phyloP scores from a whole-genome alignment of 148 eudicot species.

The Arctostaphylos glauca region DNA sequence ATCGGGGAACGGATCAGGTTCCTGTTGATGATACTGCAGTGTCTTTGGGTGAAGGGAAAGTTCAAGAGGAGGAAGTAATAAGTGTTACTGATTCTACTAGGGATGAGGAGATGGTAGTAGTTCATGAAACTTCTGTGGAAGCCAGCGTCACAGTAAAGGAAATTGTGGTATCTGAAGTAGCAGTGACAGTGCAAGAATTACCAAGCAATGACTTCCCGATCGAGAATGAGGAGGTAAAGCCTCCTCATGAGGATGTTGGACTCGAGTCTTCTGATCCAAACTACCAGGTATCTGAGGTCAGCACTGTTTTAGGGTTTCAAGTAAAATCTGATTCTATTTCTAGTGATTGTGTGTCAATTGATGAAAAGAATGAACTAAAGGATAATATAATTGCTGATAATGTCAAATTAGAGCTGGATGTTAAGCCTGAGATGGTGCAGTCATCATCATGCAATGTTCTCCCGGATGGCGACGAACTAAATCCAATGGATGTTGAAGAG shows the following conservation, averaged over 20 bases:
- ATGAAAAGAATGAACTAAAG: conserved; percentile 81
- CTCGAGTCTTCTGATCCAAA: conserved; percentile 54
- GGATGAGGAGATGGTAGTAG: conserved; percentile 19
- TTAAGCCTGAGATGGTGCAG: conserved; percentile 86
- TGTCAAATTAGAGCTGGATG: conserved; percentile 92
- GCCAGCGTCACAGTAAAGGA: conserved; percentile 24
- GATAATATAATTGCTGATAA: conserved; percentile 89
- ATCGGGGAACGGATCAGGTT: conserved; percentile 19
- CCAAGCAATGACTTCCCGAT: conserved; percentile 21
- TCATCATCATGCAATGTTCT: conserved; percentile 58
- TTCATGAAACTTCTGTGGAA: conserved; percentile 28
- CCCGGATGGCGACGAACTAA: conserved; percentile 57
- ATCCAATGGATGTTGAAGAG: conserved; percentile 79
- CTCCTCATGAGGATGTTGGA: conserved; percentile 44
- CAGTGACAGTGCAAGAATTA: conserved; percentile 20
- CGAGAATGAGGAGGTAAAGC: conserved; percentile 39
- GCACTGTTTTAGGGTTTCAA: conserved; percentile 78
- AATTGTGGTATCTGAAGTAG: conserved; percentile 29
- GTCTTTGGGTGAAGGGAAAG: conserved; percentile 26
- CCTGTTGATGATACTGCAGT: conserved; percentile 24
- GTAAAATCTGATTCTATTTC: conserved; percentile 88
- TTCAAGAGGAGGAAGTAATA: conserved; percentile 23
- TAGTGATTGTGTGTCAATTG: conserved; percentile 74
- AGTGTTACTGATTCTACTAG: conserved; percentile 26
- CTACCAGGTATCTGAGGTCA: conserved; percentile 95